Evolutionary conservation across 148 eudicot species (phyloP), one percentile per base, ranked within the genome.

Genomic region (Rhododendron mucronatum): DNA sequence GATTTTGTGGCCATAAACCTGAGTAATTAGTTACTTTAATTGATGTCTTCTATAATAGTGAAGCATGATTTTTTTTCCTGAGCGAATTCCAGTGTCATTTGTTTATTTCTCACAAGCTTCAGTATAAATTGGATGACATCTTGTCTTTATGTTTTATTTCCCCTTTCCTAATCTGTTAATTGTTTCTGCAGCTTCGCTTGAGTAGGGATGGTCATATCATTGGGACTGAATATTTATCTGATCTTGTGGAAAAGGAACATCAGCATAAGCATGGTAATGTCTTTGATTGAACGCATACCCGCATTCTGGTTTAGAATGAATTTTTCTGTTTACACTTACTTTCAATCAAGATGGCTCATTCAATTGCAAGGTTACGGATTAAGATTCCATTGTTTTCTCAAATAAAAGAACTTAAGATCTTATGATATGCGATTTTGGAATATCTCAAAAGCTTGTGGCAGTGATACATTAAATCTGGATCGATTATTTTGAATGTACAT

Each of bases 211-310:
- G 99, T 39, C 89, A 91, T 84, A 93, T 95, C 61, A 91, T 94
- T 87, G 98, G 98, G 87, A 93, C 98, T 71, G 98, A 97, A 90
- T 95, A 92, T 90, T 77, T 97, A 88, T 90, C 96, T n/a, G 99
- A 97, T 89, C 92, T 97, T 84, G 99, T 97, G 86, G 99, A 97
- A 88, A 95, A 93, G 90, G 98, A 90, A 81, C 92, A 92, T 88
- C 80, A 92, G 73, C 96, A 93, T 85, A 91, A 89, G 73, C 98
- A 93, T 83, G 98, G 99, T 97, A 93, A 90, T 86, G 75, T 84
- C 81, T 44, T 89, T 12, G 47, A 67, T 48, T 67, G 39, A 74
- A 41, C n/a, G 15, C 21, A 73, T 80, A 37, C 50, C 23, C 75
- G 41, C 26, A 55, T 86, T 53, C 48, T 81, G 23, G 61, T 51